phyloP scores from a whole-genome alignment of 2,329 filamentous ascomycete species.

The Cadophora sp. region DNA sequence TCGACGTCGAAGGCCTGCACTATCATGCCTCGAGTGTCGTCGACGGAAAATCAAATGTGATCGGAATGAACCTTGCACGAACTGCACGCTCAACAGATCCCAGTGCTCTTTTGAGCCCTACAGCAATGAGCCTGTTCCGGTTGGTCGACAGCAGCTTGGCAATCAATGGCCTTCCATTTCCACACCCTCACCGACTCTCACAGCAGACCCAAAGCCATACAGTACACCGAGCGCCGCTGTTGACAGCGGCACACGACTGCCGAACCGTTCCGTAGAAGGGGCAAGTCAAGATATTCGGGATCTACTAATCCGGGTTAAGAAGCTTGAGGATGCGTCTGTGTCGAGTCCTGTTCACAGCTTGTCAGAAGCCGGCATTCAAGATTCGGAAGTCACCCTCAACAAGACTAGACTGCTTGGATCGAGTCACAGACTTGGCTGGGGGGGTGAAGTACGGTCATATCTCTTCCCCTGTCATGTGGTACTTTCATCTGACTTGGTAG shows the following conservation, averaged over 20 bases:
- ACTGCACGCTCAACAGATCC: constrained; percentile 43
- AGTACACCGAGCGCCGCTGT: neutral
- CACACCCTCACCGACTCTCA: no score
- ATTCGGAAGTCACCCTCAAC: constrained; percentile 45
- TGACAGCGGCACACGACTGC: neutral
- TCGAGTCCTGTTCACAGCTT: neutral
- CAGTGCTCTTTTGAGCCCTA: constrained; percentile 35
- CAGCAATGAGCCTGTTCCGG: neutral
- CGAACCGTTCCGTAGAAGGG: neutral
- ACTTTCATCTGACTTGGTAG: neutral
- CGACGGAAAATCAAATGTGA: constrained; percentile 53
- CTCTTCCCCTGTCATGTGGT: neutral
- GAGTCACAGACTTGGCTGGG: constrained; percentile 44
- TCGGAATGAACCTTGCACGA: constrained; percentile 47
- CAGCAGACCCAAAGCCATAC: neutral
- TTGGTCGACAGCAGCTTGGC: neutral
- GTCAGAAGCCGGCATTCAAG: neutral
- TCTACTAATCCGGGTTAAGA: neutral
- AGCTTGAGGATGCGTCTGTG: neutral
- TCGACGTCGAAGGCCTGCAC: constrained; percentile 33
- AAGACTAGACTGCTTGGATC: constrained; percentile 47
- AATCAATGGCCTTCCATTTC: neutral
- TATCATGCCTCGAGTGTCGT: constrained; percentile 50
- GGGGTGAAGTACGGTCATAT: constrained; percentile 41
- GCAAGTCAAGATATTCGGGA: neutral